Evolutionary conservation across 2,329 filamentous ascomycete species (phyloP), one percentile per base, ranked within the genome.

Genomic region (Pseudocercospora crystallina): DNA sequence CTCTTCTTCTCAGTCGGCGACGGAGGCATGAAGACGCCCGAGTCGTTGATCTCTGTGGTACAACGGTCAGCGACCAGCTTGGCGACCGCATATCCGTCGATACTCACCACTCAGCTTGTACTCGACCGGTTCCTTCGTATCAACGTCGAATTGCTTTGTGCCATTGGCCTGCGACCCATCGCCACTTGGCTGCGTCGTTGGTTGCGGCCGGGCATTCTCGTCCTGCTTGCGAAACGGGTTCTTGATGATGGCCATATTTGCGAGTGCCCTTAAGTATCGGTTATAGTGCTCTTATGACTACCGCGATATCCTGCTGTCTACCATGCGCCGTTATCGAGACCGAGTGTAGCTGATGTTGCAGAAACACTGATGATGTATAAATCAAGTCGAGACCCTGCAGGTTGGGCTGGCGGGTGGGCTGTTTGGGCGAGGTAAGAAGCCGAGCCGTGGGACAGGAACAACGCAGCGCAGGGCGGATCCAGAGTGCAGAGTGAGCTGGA

Each of bases 11-110:
- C 90, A 11, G 85, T 82, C 2, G 92, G 90, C 8, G 92, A 96
- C n/a, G 92, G 92, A 81, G 92, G 92, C 61, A 97, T 82, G 74
- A 95, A 97, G 56, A 96, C 87, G 60, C 92, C 92, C 70, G 88
- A 95, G 72, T 95, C 91, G 68, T 95, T 95, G 70, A 97, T 94
- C 59, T 96, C 92, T 96, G 69, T 61, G 41, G 33, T 34, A 26
- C 33, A 12, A 33, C n/a, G 20, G 31, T 54, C 45, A 49, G 42
- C 39, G 32, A 41, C n/a, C 31, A 35, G 12, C 13, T 38, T 13
- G 39, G 15, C 30, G 10, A 38, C 20, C 47, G 30, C 33, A 36
- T 35, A 30, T 41, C 17, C 32, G 10, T 15, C 36, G 26, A 65
- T 26, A 26, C 73, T 61, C 67, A 79, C 76, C 76, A 65, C 76